Percentiles rank a stretch among this genome's conserved stretches.
These are phyloP conservation scores for Baorangia bicolor DNA, from an alignment of 768 basidiomycete species.

Conservation along the genomic window DNA sequence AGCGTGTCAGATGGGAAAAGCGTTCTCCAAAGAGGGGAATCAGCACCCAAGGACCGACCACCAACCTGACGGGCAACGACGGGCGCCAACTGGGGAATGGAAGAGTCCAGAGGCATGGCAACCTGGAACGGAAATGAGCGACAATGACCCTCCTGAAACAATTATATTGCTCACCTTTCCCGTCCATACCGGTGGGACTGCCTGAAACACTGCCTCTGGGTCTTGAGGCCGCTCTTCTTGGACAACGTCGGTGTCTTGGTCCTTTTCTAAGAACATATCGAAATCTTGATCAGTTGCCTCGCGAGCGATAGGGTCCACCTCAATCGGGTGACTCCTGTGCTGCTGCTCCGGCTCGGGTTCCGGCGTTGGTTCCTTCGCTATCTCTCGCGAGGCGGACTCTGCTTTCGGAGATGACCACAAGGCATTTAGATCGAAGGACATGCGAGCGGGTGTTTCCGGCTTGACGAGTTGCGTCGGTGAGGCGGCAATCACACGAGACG, in stretches of 20 bases:
- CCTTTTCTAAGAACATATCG: constrained; percentile 79
- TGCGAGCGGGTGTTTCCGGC: constrained; percentile 43
- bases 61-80: constrained; percentile 78
- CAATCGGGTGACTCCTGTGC: constrained; percentile 45
- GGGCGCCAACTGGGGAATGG: constrained; percentile 61
- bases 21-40: constrained; percentile 68
- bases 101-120: constrained; percentile 77
- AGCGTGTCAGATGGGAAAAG: constrained; percentile 71
- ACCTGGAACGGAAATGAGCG: constrained; percentile 46
- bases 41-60: constrained; percentile 57
- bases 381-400: constrained; percentile 26
- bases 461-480: constrained; percentile 30
- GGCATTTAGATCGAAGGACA: constrained; percentile 70
- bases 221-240: constrained; percentile 33
- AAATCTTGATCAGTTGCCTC: constrained; percentile 78
- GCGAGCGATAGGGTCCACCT: constrained; percentile 34
- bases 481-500: constrained; percentile 25
- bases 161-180: constrained; percentile 56
- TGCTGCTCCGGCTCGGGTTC: constrained; percentile 31
- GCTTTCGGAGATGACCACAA: constrained; percentile 61
- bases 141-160: not conserved
- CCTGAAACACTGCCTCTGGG: constrained; percentile 52
- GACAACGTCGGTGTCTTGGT: constrained; percentile 37
- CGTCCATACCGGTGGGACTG: constrained; percentile 64
- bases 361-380: constrained; percentile 24